Evolutionary conservation across 371 early-diverging fungal species (phyloP).

Genomic region (Funneliformis caledonium): DNA sequence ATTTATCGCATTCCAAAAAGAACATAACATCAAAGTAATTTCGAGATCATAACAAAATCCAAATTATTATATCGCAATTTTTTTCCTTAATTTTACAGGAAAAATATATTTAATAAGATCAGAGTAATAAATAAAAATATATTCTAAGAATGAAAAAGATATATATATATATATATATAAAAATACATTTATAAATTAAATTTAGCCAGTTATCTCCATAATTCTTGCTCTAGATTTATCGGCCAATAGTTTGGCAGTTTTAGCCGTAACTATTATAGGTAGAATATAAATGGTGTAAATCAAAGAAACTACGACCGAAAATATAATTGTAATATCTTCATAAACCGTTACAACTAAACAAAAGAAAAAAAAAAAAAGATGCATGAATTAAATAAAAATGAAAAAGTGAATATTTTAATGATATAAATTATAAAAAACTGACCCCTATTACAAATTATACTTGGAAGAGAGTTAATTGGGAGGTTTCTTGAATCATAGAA

Average conservation of each 20-base stretch:
- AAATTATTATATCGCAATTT: background rate
- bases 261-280: slow-evolving; percentile 29
- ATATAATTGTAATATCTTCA: slow-evolving; percentile 31
- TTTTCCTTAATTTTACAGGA: background rate
- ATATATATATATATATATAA: background rate
- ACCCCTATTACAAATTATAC: slow-evolving; percentile 37
- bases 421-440: background rate
- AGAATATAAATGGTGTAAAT: slow-evolving; percentile 36
- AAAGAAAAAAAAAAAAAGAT: background rate
- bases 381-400: background rate
- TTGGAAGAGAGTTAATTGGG: slow-evolving; percentile 28
- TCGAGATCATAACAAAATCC: slow-evolving; percentile 13
- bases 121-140: background rate
- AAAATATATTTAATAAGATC: background rate
- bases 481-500: slow-evolving; percentile 30
- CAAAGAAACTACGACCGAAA: slow-evolving; percentile 29
- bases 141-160: background rate
- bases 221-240: slow-evolving; percentile 29
- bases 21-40: slow-evolving; percentile 63
- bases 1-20: slow-evolving; percentile 82
- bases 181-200: too few species aligned
- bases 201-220: slow-evolving; percentile 15
- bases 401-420: background rate
- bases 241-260: slow-evolving; percentile 17
- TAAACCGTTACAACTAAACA: background rate